Evolutionary conservation across 1,139 yeast genomes (phyloP).

Genomic region (Sugiyamaella pinicola): DNA sequence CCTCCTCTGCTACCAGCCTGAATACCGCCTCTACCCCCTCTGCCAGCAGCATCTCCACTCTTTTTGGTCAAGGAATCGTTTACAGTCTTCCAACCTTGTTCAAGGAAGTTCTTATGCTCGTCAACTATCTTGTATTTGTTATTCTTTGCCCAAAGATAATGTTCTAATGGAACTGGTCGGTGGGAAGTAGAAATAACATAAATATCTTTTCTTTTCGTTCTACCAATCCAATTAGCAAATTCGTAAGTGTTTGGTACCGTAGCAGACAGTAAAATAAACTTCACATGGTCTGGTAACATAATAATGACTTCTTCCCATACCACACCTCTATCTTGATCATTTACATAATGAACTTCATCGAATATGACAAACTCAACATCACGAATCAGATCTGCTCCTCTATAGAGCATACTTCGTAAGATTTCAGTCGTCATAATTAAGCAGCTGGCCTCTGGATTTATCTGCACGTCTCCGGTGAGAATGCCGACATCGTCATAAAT

Average conservation of each 20-base stretch:
- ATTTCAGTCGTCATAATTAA: slow-evolving; percentile 98
- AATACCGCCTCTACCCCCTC: slow-evolving; percentile 39
- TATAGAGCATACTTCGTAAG: slow-evolving; percentile 87
- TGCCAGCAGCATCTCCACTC: slow-evolving; percentile 46
- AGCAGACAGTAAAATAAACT: slow-evolving; percentile 84
- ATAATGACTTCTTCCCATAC: slow-evolving; percentile 99
- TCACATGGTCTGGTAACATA: slow-evolving; percentile 93
- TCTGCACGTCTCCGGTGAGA: slow-evolving; percentile 97
- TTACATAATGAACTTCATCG: slow-evolving; percentile 97
- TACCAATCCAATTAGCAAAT: slow-evolving; percentile 97
- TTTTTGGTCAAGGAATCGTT: slow-evolving; percentile 49
- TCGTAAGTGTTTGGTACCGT: slow-evolving; percentile 98
- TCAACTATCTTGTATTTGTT: slow-evolving; percentile 72
- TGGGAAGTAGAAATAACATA: slow-evolving; percentile 95
- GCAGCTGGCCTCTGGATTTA: slow-evolving; percentile 96
- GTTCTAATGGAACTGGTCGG: slow-evolving; percentile 93
- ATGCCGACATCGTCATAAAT: slow-evolving; percentile 91
- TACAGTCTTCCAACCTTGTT: slow-evolving; percentile 64
- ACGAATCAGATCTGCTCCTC: slow-evolving; percentile 94
- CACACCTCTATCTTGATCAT: slow-evolving; percentile 96
- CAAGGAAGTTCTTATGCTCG: slow-evolving; percentile 68
- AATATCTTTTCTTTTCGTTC: slow-evolving; percentile 93
- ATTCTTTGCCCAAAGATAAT: slow-evolving; percentile 76
- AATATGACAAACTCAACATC: slow-evolving; percentile 97
- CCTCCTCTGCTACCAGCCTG: slow-evolving; percentile 40